Conservation (phyloP, 1,284 basidiomycete genomes). For the Sanguinoderma infundibulare region DNA sequence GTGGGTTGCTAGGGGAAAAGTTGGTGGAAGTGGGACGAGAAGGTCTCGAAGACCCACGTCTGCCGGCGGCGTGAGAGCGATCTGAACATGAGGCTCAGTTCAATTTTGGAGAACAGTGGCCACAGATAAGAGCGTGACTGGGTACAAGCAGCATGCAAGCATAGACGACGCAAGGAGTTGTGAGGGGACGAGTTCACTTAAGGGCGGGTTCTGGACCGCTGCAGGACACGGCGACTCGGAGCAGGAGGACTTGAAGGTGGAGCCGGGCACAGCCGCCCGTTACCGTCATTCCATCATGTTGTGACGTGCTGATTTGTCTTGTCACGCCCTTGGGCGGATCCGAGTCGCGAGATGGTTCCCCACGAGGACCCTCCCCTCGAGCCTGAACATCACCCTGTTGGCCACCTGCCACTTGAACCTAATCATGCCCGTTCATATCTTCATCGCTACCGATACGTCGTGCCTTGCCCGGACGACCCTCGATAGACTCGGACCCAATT, state of each 20-base stretch:
- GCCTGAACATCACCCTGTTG: neutral
- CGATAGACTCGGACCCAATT: neutral
- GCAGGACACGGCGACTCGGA: neutral
- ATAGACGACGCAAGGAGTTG: neutral
- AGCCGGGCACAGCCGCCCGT: too few species aligned
- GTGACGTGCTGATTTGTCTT: neutral
- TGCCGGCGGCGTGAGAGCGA: slow-evolving; percentile 16
- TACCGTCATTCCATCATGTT: too few species aligned
- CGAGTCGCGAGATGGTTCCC: neutral
- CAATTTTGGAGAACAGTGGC: neutral
- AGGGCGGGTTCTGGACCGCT: too few species aligned
- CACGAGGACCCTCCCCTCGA: neutral
- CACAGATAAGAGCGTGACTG: neutral
- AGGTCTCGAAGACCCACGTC: slow-evolving; percentile 6
- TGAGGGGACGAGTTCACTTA: neutral
- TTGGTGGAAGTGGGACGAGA: slow-evolving; percentile 6
- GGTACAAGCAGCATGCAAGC: neutral
- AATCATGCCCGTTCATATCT: neutral
- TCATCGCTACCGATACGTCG: neutral
- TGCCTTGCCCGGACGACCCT: slow-evolving; percentile 2
- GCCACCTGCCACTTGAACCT: neutral
- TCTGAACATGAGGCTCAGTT: neutral
- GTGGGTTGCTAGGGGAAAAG: slow-evolving; percentile 18
- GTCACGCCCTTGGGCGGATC: too few species aligned
- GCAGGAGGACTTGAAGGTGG: neutral